phyloP scores from a whole-genome alignment of 2,329 filamentous ascomycete species.

The Domatiomyces globalis region DNA sequence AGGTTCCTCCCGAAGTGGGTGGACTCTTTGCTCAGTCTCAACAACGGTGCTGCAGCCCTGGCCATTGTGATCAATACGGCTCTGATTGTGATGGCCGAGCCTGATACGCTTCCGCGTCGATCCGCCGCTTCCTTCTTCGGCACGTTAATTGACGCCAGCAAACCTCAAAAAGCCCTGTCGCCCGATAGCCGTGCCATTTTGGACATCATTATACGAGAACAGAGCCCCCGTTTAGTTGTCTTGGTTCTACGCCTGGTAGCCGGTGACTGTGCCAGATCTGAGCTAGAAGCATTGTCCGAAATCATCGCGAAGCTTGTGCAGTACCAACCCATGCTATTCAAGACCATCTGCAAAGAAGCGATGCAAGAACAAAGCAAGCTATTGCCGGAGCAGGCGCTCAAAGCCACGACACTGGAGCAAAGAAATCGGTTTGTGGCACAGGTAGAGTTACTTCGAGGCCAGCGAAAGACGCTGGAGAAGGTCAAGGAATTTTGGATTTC shows the following conservation, averaged over 20 bases:
- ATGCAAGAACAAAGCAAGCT: conserved; percentile 21
- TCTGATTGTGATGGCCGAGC: conserved; percentile 27
- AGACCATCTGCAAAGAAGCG: conserved; percentile 25
- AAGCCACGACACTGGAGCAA: conserved; percentile 23
- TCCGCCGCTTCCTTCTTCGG: conserved; percentile 32
- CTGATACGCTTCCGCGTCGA: conserved; percentile 34
- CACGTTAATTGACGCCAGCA: conserved; percentile 24
- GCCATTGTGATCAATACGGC: conserved; percentile 28
- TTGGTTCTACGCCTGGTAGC: conserved; percentile 29
- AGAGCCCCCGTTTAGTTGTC: conserved; percentile 25
- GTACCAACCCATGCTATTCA: conserved; percentile 28
- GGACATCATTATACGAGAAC: conserved; percentile 18
- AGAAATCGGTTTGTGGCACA: conserved; percentile 29
- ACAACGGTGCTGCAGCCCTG: conserved; percentile 19
- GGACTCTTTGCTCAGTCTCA: conserved; percentile 25
- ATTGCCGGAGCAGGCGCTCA: conserved; percentile 9
- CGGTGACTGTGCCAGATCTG: conserved; percentile 32
- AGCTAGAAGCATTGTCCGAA: conserved; percentile 29
- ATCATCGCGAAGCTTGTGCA: conserved; percentile 29
- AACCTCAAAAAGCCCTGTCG: conserved; percentile 4
- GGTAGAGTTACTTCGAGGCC: conserved; percentile 26
- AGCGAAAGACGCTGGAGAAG: conserved; percentile 26
- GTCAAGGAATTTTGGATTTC: conserved; percentile 31
- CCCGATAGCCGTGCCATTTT: conserved; percentile 5
- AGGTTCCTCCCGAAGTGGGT: conserved; percentile 31